Evolutionary conservation across 352 stramenopile species (phyloP), one percentile per base, ranked within the genome.

Genomic region (Globisporangium iwayamae): DNA sequence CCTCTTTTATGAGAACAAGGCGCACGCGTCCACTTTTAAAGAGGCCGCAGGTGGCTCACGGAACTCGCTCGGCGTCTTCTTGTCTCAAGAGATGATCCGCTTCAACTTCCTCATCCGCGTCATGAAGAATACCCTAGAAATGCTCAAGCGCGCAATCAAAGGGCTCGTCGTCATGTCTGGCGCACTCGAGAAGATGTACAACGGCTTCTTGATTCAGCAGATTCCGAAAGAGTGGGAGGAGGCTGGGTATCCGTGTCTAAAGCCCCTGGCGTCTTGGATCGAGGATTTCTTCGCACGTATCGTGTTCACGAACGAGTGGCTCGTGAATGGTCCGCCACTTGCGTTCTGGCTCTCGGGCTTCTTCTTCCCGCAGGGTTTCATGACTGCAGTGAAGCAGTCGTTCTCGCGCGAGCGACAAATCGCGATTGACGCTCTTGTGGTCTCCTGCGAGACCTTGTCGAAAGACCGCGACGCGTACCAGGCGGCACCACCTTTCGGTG

Each of bases 311-410:
- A 72, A 79, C 28, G 65, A 79, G 3, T 98, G 94, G 94, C 71
- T 98, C 4, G 74, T 79, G 11, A 70, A 91, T 0, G 92, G 92
- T 0, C 88, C 93, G 16, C 87, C 91, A 3, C 45, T 81, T 8
- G 75, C 85, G 10, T 98, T 90, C 68, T 98, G 94, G 94, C 55
- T 98, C n/a, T 89, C 87, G 11, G 92, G 91, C 0, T 97, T 98
- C 71, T 98, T 98, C 76, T 98, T 98, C 70, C 94, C 94, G 3
- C 94, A 98, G 65, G 93, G 91, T 28, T 98, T 98, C 69, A 96
- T 98, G 83, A 98, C 94, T 0, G 94, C 84, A 11, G 91, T 98
- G 5, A 96, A 98, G 75, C 94, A 98, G 72, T 93, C 88, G 11
- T 97, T 91, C 68, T 94, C 91, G 2, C 81, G 94, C 16, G 82